Evolutionary conservation across 345 rosid species (phyloP), one percentile per base, ranked within the genome.

Genomic region (Isatis tinctoria): DNA sequence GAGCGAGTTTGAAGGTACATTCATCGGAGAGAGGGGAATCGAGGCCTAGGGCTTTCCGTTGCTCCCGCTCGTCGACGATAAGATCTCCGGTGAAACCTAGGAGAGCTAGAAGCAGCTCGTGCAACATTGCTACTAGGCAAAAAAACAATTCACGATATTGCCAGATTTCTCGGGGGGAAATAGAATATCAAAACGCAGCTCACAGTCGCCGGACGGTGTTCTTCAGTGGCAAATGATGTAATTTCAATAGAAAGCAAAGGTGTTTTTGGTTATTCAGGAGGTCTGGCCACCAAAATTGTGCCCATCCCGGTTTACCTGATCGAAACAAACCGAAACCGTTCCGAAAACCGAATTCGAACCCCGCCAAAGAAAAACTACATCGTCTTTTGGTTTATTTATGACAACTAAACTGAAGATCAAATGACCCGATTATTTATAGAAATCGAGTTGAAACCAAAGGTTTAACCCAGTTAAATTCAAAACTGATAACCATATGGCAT

Each of bases 51-150:
- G 96, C 82, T 35, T 76, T 77, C 18, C 77, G 83, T 70, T 85
- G 94, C 75, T 90, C 99, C 27, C 91, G 76, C 82, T 92, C 92
- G 85, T 92, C 96, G 81, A 92, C 76, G 60, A 95, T 86, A 63
- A 95, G 90, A 80, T 94, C 97, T 60, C 99, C 97, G 30, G 97
- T 88, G 88, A 85, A 87, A 62, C 99, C 99, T 41, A 92, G 61
- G 10, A 88, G 93, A 56, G 99, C 84, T 4, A 90, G 86, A 36
- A 92, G 85, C 57, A 95, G 90, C 83, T 94, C 98, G 83, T 91
- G 97, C 69, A 91, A 67, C 98, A 91, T 94, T 75, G 49, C 60
- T 53, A 9, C 16, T 22, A 0, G 17, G 67, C 1, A 35, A 20
- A 51, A 10, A 26, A 26, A 1, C 1, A 9, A 10, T 10, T 52